Conservation (phyloP, 305 asterid species). For the Fraxinus platypoda region DNA sequence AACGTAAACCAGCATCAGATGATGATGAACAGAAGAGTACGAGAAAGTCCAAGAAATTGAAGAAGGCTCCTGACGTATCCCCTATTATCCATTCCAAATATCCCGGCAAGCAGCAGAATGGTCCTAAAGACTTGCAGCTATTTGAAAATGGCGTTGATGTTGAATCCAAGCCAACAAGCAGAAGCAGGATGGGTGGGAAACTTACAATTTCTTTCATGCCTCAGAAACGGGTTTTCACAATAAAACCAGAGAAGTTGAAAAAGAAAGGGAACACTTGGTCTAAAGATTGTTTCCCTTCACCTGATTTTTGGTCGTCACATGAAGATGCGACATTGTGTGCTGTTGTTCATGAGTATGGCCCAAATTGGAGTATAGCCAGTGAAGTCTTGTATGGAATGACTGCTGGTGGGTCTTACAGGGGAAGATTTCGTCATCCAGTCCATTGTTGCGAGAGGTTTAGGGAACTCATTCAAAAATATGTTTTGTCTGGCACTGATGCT, state of each 20-base stretch:
- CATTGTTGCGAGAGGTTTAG: constrained; percentile 96
- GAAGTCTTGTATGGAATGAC: constrained; percentile 70
- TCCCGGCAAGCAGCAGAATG: constrained; percentile 51
- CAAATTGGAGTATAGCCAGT: constrained; percentile 87
- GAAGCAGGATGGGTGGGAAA: constrained; percentile 66
- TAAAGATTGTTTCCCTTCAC: constrained; percentile 66
- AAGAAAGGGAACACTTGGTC: constrained; percentile 70
- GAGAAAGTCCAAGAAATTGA: constrained; percentile 66
- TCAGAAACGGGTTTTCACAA: constrained; percentile 59
- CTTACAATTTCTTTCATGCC: constrained; percentile 64
- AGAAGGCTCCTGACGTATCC: constrained; percentile 53
- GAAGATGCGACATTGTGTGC: constrained; percentile 94
- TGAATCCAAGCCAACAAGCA: constrained; percentile 57
- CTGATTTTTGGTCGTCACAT: constrained; percentile 80
- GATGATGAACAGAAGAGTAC: constrained; percentile 55
- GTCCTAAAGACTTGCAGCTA: constrained; percentile 41
- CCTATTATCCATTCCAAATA: constrained; percentile 34
- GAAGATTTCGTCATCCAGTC: constrained; percentile 81
- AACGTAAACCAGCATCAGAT: constrained; percentile 55
- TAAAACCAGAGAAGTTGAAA: constrained; percentile 77
- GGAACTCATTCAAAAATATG: constrained; percentile 81
- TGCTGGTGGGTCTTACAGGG: constrained; percentile 81
- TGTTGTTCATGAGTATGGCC: constrained; percentile 81
- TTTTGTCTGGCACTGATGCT: constrained; percentile 60
- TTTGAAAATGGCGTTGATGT: constrained; percentile 52